phyloP scores from a whole-genome alignment of 1,284 basidiomycete genomes.

The Uromyces viciae-fabae region DNA sequence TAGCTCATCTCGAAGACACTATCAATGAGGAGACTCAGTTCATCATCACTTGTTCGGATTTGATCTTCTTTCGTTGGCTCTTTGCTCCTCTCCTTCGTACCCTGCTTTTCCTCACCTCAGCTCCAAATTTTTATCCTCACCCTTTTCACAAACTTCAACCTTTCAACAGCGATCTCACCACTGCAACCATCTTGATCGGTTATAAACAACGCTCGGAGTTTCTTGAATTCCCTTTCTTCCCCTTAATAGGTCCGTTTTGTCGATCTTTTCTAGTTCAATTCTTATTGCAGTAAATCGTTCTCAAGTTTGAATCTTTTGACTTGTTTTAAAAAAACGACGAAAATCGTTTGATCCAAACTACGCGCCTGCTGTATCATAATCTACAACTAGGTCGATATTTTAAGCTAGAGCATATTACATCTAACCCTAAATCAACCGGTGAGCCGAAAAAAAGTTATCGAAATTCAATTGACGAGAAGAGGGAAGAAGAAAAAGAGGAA shows the following conservation, averaged over 20 bases:
- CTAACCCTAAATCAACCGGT: background rate
- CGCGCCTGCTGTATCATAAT: too few relatives aligned
- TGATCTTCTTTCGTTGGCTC: conserved; percentile 25
- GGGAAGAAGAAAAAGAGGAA: background rate
- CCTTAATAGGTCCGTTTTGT: background rate
- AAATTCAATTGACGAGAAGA: background rate
- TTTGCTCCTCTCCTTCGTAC: conserved; percentile 6
- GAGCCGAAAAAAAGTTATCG: background rate
- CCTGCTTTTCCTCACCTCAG: conserved; percentile 19
- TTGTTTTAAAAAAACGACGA: too few relatives aligned
- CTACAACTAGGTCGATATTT: conserved; percentile 3
- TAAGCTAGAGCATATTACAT: background rate
- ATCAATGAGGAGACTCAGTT: background rate
- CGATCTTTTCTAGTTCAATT: background rate
- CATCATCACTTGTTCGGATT: conserved; percentile 28
- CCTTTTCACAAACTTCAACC: too few relatives aligned
- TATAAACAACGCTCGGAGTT: conserved; percentile 19
- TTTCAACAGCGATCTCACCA: too few relatives aligned
- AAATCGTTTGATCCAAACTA: too few relatives aligned
- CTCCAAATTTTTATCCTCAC: background rate
- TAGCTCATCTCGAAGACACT: background rate
- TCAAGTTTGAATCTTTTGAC: background rate
- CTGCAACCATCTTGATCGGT: background rate
- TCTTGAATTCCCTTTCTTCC: conserved; percentile 32
- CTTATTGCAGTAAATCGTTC: background rate